Percentiles rank a stretch among this genome's conserved stretches.
These are phyloP conservation scores for Yamadazyma philogaea DNA, from an alignment of 805 yeast genomes.

Conservation along the genomic window DNA sequence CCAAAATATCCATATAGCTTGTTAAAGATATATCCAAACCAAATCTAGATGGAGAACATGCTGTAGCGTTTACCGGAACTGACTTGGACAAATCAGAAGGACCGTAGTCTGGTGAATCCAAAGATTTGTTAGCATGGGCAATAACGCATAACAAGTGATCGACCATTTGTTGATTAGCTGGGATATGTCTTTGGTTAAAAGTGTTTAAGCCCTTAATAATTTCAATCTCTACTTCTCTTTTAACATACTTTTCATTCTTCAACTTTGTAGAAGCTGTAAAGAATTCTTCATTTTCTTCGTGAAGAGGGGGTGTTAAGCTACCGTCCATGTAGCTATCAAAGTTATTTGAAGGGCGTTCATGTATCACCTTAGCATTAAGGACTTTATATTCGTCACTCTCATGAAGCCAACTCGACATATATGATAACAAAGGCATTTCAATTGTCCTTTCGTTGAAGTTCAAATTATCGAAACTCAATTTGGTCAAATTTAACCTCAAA, in stretches of 20 bases:
- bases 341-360: conserved; percentile 7
- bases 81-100: conserved; percentile 1
- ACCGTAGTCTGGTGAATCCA: background rate
- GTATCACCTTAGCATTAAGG: conserved; percentile 10
- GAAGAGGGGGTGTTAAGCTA: conserved; percentile 15
- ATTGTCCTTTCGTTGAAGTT: conserved; percentile 9
- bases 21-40: background rate
- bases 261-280: background rate
- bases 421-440: conserved; percentile 16
- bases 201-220: conserved; percentile 9
- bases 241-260: conserved; percentile 7
- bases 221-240: conserved; percentile 13
- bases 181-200: conserved; percentile 2
- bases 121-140: background rate
- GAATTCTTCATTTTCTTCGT: conserved; percentile 4
- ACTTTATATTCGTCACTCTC: conserved; percentile 17
- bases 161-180: conserved; percentile 2
- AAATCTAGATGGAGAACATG: background rate
- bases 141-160: conserved; percentile 2
- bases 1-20: conserved; percentile 11
- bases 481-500: conserved; percentile 11
- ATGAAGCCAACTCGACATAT: conserved; percentile 15
- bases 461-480: conserved; percentile 13
- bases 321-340: conserved; percentile 10
- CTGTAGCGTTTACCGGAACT: background rate